Base-by-base conservation (phyloP, 129 eudicot species). In the Chrysanthemum makinoi region DNA sequence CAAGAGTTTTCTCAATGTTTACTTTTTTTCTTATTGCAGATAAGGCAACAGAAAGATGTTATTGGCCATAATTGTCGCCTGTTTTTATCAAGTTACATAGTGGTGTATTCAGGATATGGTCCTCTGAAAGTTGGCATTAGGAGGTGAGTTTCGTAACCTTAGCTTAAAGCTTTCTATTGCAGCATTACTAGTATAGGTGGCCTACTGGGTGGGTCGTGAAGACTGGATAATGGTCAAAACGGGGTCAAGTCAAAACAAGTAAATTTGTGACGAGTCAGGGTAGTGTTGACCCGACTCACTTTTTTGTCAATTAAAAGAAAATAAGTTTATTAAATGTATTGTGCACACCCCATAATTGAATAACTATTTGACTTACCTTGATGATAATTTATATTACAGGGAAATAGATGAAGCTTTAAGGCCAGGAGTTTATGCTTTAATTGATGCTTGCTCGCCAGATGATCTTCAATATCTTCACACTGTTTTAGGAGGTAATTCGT, bases 391-490 rank as follows among this genome's bases (percentile, higher is more conserved):
- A 65, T 76, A 72, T 22, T 22, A 65, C 86, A 94, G 98, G 93
- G 96, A 94, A 78, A 77, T 94, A 65, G 95, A 94, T 73, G 96
- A 87, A 83, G 90, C 93, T 65, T 80, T 94, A 80, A 94, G 87
- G 73, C 96, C 96, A 8, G 98, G 98, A 44, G 74, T 94, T 16
- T 94, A 94, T 72, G 98, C 98, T 66, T 67, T 94, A 52, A 80
- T 94, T 58, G 98, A 94, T 83, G 83, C 86, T 59, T 94, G 98
- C 83, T 94, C 96, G 16, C 76, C 82, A 2, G 89, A 94, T 68
- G 95, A 94, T 80, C 90, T 94, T 68, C 96, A 94, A 55, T 85
- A 78, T 68, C 85, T 94, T 72, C 98, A 89, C 75, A 89, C 97
- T 2, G 80, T 77, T 68, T 87, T 89, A 79, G 98, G 98, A 85